phyloP scores from a whole-genome alignment of 2,329 filamentous ascomycete genomes.

The Colletotrichum tropicale region DNA sequence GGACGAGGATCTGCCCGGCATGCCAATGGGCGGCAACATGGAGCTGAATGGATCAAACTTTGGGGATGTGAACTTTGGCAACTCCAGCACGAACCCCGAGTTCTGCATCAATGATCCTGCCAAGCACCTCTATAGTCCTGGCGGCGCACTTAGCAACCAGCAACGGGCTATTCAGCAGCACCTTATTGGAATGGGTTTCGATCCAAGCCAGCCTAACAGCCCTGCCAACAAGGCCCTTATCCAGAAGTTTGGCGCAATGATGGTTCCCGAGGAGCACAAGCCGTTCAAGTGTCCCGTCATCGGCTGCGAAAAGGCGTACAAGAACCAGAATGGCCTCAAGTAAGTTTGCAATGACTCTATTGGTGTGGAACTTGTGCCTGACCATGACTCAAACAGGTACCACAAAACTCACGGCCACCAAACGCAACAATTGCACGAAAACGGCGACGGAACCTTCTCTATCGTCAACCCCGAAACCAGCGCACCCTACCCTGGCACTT shows the following conservation, averaged over 20 bases:
- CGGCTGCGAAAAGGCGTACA: constrained; percentile 98
- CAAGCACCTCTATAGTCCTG: constrained; percentile 89
- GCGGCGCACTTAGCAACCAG: constrained; percentile 68
- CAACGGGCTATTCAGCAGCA: constrained; percentile 71
- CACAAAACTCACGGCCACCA: constrained; percentile 89
- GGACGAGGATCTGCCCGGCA: constrained; percentile 73
- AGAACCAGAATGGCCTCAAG: constrained; percentile 98
- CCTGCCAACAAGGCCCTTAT: constrained; percentile 69
- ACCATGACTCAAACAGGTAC: constrained; percentile 49
- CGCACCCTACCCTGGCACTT: constrained; percentile 89
- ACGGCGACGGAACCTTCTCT: constrained; percentile 95
- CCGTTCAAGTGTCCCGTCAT: constrained; percentile 98
- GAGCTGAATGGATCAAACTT: constrained; percentile 57
- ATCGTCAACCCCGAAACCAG: constrained; percentile 97
- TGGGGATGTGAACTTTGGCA: constrained; percentile 60
- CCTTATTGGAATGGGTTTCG: constrained; percentile 74
- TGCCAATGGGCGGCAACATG: constrained; percentile 67
- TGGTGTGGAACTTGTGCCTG: background rate
- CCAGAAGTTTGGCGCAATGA: constrained; percentile 63
- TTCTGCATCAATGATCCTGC: constrained; percentile 89
- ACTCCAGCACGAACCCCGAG: constrained; percentile 45
- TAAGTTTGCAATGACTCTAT: constrained; percentile 53
- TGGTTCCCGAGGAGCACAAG: constrained; percentile 89
- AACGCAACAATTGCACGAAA: constrained; percentile 95
- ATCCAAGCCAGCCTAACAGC: constrained; percentile 77